Percentiles rank a stretch among this genome's conserved stretches.
Evolutionary conservation across 148 eudicot species (phyloP).

Genomic region (Nepenthes gracilis): DNA sequence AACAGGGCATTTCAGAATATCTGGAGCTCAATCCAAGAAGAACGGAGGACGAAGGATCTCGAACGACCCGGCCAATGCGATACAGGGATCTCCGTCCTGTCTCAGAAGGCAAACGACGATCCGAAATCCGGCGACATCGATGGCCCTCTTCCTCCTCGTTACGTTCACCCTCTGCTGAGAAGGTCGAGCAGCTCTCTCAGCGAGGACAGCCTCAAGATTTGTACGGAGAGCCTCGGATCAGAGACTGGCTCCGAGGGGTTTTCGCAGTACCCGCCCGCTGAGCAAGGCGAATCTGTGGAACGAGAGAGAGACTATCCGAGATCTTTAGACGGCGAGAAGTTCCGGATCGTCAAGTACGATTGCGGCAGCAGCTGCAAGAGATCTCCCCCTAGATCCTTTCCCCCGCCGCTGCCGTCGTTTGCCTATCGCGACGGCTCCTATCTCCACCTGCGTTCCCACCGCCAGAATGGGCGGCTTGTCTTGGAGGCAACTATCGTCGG

Average conservation of each 20-base stretch:
- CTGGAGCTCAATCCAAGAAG: not conserved
- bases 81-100: not conserved
- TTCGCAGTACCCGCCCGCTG: slow-evolving; percentile 14
- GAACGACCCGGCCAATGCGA: not conserved
- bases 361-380: too few species aligned
- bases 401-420: slow-evolving; percentile 69
- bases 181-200: slow-evolving; percentile 35
- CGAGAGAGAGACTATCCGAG: not conserved
- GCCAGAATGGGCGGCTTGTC: slow-evolving; percentile 62
- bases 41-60: not conserved
- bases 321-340: not conserved
- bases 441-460: slow-evolving; percentile 50
- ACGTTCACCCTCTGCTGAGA: slow-evolving; percentile 54
- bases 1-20: not conserved
- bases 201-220: slow-evolving; percentile 61
- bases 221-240: slow-evolving; percentile 86
- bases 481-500: slow-evolving; percentile 61
- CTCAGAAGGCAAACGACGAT: not conserved
- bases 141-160: slow-evolving; percentile 4
- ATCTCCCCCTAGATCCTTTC: slow-evolving; percentile 28
- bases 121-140: not conserved
- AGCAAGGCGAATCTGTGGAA: slow-evolving; percentile 10
- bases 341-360: not conserved
- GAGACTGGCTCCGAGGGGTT: slow-evolving; percentile 77
- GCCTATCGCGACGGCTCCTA: slow-evolving; percentile 34